Percentiles rank a stretch among this genome's conserved stretches.
These are phyloP conservation scores for Starmerella ratchasimensis DNA, from an alignment of 805 yeast genomes.

Conservation along the genomic window DNA sequence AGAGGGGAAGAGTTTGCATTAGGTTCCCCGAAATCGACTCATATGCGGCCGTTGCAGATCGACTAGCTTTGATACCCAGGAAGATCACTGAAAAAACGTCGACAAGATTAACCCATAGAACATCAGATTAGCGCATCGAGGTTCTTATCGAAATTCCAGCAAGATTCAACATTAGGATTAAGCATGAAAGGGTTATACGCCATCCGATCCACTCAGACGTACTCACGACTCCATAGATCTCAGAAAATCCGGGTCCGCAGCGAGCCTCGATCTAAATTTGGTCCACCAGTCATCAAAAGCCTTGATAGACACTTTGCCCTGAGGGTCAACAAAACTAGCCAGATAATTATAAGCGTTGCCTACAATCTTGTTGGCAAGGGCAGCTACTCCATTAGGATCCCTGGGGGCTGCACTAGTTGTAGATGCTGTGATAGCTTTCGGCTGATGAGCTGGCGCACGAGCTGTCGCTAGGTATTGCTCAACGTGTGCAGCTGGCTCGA, in stretches of 20 bases:
- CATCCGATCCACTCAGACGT: too few relatives aligned
- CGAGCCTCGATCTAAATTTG: conserved; percentile 61
- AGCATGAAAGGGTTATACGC: too few relatives aligned
- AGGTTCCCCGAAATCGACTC: too few relatives aligned
- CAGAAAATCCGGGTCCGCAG: conserved; percentile 71
- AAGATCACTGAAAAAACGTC: too few relatives aligned
- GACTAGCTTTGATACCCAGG: too few relatives aligned
- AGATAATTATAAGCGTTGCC: conserved; percentile 83
- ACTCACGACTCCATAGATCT: conserved; percentile 32
- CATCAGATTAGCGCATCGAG: too few relatives aligned
- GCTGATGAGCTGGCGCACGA: conserved; percentile 6
- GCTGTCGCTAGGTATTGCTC: conserved; percentile 34
- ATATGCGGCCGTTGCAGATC: too few relatives aligned
- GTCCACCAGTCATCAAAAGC: conserved; percentile 91
- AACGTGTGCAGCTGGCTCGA: conserved; percentile 65
- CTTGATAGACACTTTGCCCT: conserved; percentile 74
- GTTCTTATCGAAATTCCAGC: too few relatives aligned
- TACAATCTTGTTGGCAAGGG: conserved; percentile 73
- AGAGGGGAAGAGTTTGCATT: too few relatives aligned
- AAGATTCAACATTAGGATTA: too few relatives aligned
- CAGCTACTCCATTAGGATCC: conserved; percentile 37
- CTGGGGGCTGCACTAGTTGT: conserved; percentile 23
- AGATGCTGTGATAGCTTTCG: conserved; percentile 8
- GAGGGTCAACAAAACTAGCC: conserved; percentile 68
- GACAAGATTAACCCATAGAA: too few relatives aligned